Percentiles rank a stretch among this genome's conserved stretches.
Conservation (phyloP, 352 stramenopile species). For the Globisporangium middletonii region DNA sequence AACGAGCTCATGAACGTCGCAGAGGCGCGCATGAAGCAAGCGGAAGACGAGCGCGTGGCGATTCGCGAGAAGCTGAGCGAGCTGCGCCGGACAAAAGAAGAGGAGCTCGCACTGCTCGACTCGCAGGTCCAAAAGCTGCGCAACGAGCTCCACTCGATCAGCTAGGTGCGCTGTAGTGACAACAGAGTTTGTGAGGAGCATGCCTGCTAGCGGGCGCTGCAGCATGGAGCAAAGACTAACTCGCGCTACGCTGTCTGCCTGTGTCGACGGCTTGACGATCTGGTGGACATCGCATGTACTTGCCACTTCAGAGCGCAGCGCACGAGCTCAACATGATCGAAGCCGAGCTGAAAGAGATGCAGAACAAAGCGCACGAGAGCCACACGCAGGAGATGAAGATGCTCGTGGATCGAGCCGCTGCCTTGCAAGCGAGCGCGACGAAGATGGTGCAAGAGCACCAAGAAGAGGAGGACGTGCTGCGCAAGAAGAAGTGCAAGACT, state of each 20-base stretch:
- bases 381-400: slow-evolving; percentile 77
- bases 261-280: background rate
- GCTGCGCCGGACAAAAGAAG: slow-evolving; percentile 75
- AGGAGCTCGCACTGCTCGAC: slow-evolving; percentile 75
- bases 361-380: slow-evolving; percentile 65
- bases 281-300: background rate
- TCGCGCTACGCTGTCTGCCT: background rate
- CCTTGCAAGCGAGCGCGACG: slow-evolving; percentile 42
- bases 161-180: slow-evolving; percentile 29
- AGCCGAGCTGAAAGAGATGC: slow-evolving; percentile 64
- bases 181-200: background rate
- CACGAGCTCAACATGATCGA: slow-evolving; percentile 78
- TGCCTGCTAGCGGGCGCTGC: background rate
- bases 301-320: slow-evolving; percentile 31
- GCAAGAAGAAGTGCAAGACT: slow-evolving; percentile 81
- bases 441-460: slow-evolving; percentile 82
- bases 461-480: slow-evolving; percentile 69
- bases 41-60: slow-evolving; percentile 65
- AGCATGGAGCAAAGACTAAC: background rate
- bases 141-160: slow-evolving; percentile 66
- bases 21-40: slow-evolving; percentile 74
- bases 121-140: slow-evolving; percentile 79
- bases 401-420: slow-evolving; percentile 46
- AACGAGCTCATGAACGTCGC: slow-evolving; percentile 73
- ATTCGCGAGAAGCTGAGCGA: slow-evolving; percentile 77